phyloP scores from a whole-genome alignment of 768 basidiomycete species.

The Lactifluus rugatus region DNA sequence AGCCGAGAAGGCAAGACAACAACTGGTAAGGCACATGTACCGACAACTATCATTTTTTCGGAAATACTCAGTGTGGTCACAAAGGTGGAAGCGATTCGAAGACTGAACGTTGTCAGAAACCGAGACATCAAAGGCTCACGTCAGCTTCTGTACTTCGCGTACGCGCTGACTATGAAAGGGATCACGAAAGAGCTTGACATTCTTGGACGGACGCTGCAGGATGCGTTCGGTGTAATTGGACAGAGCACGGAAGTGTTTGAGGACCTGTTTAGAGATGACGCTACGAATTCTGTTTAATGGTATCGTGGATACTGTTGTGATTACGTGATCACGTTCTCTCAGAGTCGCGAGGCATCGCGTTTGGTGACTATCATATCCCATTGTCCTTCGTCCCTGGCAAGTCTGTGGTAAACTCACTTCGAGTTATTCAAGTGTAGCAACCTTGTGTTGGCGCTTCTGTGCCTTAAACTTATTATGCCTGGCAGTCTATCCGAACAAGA shows the following conservation, averaged over 20 bases:
- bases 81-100: constrained; percentile 74
- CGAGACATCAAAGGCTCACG: constrained; percentile 72
- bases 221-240: constrained; percentile 88
- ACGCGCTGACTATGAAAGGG: constrained; percentile 89
- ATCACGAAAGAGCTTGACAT: constrained; percentile 83
- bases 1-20: constrained; percentile 73
- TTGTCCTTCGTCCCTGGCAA: too few species aligned
- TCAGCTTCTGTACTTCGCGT: constrained; percentile 89
- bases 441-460: background rate
- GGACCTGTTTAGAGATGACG: constrained; percentile 43
- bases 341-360: too few species aligned
- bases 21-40: constrained; percentile 42
- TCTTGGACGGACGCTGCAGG: constrained; percentile 72
- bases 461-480: background rate
- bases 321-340: background rate
- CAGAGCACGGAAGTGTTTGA: constrained; percentile 77
- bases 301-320: background rate
- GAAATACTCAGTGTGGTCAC: background rate
- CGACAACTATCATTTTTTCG: background rate
- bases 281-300: background rate
- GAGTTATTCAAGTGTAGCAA: background rate
- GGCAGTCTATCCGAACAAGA: constrained; percentile 27
- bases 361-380: too few species aligned
- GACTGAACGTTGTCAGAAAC: constrained; percentile 79
- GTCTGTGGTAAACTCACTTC: background rate